phyloP scores from a whole-genome alignment of 306 rosid genomes.

The Quercus ilex region DNA sequence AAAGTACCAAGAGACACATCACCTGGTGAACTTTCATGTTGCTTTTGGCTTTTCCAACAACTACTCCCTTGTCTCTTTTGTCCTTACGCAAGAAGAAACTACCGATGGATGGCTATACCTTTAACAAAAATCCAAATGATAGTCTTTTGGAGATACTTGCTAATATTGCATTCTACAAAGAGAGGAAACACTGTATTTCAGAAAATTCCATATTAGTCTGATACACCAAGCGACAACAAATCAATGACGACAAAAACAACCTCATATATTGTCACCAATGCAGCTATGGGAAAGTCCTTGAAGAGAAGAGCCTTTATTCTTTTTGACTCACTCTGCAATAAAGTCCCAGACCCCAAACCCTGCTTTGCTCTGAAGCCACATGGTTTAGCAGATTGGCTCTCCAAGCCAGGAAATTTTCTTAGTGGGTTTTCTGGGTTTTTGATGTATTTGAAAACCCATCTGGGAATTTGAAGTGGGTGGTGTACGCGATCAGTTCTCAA shows the following conservation, averaged over 20 bases:
- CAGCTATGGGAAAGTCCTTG: slow-evolving; percentile 3
- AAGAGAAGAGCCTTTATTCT: background rate
- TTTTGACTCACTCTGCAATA: slow-evolving; percentile 1
- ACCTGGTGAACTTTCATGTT: background rate
- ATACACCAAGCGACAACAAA: slow-evolving; percentile 15
- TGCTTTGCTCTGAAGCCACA: slow-evolving; percentile 21
- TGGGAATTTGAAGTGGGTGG: background rate
- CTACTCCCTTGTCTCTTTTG: slow-evolving; percentile 15
- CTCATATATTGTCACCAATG: slow-evolving; percentile 16
- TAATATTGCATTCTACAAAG: slow-evolving; percentile 6
- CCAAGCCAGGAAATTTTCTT: background rate
- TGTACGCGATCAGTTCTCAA: slow-evolving; percentile 1
- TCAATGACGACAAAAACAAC: slow-evolving; percentile 38
- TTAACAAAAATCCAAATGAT: slow-evolving; percentile 20
- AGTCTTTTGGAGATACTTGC: slow-evolving; percentile 31
- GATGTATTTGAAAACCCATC: background rate
- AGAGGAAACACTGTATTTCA: slow-evolving; percentile 7
- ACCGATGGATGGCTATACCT: background rate
- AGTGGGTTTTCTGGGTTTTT: background rate
- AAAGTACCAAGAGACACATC: too few species aligned
- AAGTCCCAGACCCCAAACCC: slow-evolving; percentile 7
- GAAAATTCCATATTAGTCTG: slow-evolving; percentile 41
- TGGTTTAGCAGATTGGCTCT: background rate
- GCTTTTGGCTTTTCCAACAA: slow-evolving; percentile 20
- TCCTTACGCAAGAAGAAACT: slow-evolving; percentile 18